Evolutionary conservation across 192 early-diverging fungal genomes (phyloP), one percentile per base, ranked within the genome.

Genomic region (Geranomyces variabilis): DNA sequence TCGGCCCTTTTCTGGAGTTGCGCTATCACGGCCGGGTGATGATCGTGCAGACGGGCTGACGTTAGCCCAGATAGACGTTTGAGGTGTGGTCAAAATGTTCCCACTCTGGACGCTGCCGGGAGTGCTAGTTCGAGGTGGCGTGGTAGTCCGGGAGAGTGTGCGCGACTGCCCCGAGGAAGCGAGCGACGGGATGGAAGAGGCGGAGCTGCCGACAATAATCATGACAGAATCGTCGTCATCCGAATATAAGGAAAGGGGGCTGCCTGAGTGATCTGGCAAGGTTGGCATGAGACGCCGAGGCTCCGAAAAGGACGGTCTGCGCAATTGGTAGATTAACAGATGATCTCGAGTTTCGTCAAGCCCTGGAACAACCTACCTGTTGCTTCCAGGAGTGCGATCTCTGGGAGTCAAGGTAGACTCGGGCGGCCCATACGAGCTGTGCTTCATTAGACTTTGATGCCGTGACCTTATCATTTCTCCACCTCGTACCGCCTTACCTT

Each of bases 141-240:
- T 60, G 17, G 58, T 29, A 26, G 58, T 31, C 31, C 58, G 1
- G 2, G 58, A 60, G 28, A 60, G 58, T 9, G 67, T 41, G 12
- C 67, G 67, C 29, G 67, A 69, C 6, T 10, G 49, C 14, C 51
- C 47, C 17, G 67, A 69, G 9, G 67, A 69, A 1, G 53, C 33
- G 14, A 69, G 30, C 1, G 67, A 69, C 13, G 67, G 67, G 10
- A 69, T 28, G 12, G 48, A 51, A 17, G 67, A 69, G n/a, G 67
- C 41, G 15, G 30, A 43, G 19, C 21, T 57, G 8, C 29, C 29
- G 36, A 36, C 67, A 41, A 34, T 36, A 22, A 69, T 57, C 44
- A 69, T 48, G 31, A 56, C 26, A 29, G 41, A 24, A 8, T 26
- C 24, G 36, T 69, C 67, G 48, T 69, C 67, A 10, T 69, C 67